These are phyloP conservation scores for Medicago lupulina DNA, from an alignment of 306 rosid species.

Conservation along the genomic window DNA sequence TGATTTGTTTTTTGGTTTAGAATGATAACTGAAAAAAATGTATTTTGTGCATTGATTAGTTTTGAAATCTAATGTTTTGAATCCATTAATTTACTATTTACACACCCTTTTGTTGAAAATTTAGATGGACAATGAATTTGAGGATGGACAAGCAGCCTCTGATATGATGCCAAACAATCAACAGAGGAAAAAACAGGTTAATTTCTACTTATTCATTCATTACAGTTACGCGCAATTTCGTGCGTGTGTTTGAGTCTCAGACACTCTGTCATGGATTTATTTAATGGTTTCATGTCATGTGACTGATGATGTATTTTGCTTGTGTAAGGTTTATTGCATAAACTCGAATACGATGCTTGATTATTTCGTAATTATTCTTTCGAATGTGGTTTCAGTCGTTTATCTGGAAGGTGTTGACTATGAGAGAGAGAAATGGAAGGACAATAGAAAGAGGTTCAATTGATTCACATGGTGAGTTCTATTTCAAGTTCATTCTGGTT, in stretches of 20 bases:
- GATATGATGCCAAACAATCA: constrained; percentile 43
- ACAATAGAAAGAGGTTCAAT: constrained; percentile 43
- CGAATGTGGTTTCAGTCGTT: constrained; percentile 70
- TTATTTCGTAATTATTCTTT: not conserved
- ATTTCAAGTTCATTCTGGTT: constrained; percentile 33
- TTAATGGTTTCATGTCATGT: not conserved
- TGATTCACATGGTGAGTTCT: constrained; percentile 63
- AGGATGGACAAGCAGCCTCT: constrained; percentile 37
- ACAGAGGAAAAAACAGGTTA: constrained; percentile 52
- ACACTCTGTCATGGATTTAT: not conserved
- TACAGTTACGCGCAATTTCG: too few relatives aligned
- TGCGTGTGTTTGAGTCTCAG: too few relatives aligned
- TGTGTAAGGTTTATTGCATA: not conserved
- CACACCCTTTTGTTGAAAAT: not conserved
- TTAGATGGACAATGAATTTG: constrained; percentile 54
- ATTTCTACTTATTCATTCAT: constrained; percentile 1
- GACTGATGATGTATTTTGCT: not conserved
- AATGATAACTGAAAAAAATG: not conserved
- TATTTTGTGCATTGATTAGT: constrained; percentile 23
- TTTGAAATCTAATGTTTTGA: constrained; percentile 18
- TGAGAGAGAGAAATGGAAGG: constrained; percentile 64
- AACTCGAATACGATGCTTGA: not conserved
- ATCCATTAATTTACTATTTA: constrained; percentile 5
- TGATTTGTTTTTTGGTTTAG: not conserved
- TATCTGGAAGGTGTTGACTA: constrained; percentile 66